Percentiles rank a stretch among this genome's conserved stretches.
Evolutionary conservation across 2,329 filamentous ascomycete genomes (phyloP).

Genomic region (Shiraia bambusicola): DNA sequence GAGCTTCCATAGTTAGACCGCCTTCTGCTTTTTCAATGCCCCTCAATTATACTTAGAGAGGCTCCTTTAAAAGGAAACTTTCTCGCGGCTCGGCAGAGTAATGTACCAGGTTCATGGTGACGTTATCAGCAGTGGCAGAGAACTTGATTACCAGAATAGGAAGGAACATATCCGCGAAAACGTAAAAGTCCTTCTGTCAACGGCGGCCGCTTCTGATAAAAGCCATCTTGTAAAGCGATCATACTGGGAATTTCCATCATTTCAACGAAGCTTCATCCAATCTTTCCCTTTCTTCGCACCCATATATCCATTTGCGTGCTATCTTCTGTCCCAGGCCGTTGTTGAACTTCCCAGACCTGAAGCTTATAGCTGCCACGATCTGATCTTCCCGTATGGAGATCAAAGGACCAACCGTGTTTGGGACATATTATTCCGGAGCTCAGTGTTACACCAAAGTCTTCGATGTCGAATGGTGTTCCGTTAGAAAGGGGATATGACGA

Average conservation of each 20-base stretch:
- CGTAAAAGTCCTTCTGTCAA: not conserved
- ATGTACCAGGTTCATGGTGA: constrained; percentile 13
- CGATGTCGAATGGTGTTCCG: constrained; percentile 67
- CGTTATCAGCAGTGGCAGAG: constrained; percentile 20
- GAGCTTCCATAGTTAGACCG: constrained; percentile 36
- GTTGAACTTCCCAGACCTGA: constrained; percentile 64
- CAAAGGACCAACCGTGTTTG: constrained; percentile 72
- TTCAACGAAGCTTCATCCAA: too few species aligned
- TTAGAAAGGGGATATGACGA: constrained; percentile 66
- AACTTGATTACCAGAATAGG: constrained; percentile 26
- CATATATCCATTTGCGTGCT: constrained; percentile 19
- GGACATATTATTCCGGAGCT: constrained; percentile 66
- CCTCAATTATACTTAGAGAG: constrained; percentile 11
- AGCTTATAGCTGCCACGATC: constrained; percentile 65
- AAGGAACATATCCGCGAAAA: constrained; percentile 23
- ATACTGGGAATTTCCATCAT: not conserved
- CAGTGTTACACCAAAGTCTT: constrained; percentile 67
- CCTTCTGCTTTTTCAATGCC: constrained; percentile 7
- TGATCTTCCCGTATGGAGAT: constrained; percentile 62
- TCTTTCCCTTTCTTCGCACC: constrained; percentile 40
- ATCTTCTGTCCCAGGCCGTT: constrained; percentile 34
- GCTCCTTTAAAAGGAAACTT: constrained; percentile 6
- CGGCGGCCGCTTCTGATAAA: not conserved
- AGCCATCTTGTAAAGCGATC: not conserved
- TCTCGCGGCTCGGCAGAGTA: constrained; percentile 29